Evolutionary conservation across 495 filamentous ascomycete genomes (phyloP).

Genomic region (Lichina pygmaea): DNA sequence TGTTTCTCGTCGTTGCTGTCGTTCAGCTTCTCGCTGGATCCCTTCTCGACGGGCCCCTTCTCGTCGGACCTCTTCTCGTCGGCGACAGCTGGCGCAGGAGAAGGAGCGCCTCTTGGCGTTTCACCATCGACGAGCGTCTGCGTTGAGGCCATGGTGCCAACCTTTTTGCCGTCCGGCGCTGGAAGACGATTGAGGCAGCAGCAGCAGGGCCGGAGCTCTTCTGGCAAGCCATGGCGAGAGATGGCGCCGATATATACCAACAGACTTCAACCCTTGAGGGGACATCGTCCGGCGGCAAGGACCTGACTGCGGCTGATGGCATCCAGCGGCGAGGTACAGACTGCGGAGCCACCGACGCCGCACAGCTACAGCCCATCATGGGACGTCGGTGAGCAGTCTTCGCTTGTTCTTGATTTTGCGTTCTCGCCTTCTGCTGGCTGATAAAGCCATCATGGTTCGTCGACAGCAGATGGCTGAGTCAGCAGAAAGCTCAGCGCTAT

Average conservation of each 20-base stretch:
- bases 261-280: too few species aligned
- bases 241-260: not conserved
- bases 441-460: too few species aligned
- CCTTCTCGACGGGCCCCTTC: not conserved
- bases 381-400: too few species aligned
- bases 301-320: too few species aligned
- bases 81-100: not conserved
- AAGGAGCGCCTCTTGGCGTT: not conserved
- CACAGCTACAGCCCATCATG: too few species aligned
- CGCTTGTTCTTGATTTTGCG: too few species aligned
- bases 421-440: too few species aligned
- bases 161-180: not conserved
- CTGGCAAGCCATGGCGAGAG: not conserved
- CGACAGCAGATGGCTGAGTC: too few species aligned
- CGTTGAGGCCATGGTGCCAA: not conserved
- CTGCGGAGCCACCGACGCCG: too few species aligned
- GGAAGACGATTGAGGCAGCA: not conserved
- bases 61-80: not conserved
- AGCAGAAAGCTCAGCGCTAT: too few species aligned
- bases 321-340: too few species aligned
- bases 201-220: not conserved
- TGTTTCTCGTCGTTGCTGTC: not conserved
- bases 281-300: too few species aligned
- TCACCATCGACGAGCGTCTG: not conserved
- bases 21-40: not conserved